phyloP scores from a whole-genome alignment of 805 yeast species.

The Suhomyces sp. region DNA sequence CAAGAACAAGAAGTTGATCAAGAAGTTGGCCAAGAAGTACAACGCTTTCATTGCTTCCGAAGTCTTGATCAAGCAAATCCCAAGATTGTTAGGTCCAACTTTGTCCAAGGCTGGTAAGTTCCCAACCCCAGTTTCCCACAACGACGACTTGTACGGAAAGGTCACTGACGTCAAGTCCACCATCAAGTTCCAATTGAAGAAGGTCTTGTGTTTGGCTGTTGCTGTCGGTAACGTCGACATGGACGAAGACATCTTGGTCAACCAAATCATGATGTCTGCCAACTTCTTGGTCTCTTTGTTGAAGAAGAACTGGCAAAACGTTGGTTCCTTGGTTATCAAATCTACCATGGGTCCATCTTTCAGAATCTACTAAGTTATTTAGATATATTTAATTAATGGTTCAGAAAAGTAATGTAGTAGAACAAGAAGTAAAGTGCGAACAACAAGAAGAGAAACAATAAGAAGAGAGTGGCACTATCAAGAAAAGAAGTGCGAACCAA shows the following conservation, averaged over 20 bases:
- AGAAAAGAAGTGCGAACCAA: too few species aligned
- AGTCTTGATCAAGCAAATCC: slow-evolving; percentile 98
- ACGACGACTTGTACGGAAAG: slow-evolving; percentile 95
- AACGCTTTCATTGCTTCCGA: slow-evolving; percentile 99
- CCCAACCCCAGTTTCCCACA: slow-evolving; percentile 99
- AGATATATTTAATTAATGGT: not conserved
- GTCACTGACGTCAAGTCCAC: slow-evolving; percentile 97
- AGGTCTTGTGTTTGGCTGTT: slow-evolving; percentile 99
- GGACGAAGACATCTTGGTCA: slow-evolving; percentile 93
- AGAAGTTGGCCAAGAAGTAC: slow-evolving; percentile 99
- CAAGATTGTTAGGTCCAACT: slow-evolving; percentile 99
- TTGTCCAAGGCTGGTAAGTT: slow-evolving; percentile 99
- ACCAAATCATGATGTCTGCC: slow-evolving; percentile 97
- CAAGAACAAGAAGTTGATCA: slow-evolving; percentile 99
- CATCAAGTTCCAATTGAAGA: slow-evolving; percentile 99
- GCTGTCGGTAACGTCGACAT: slow-evolving; percentile 99
- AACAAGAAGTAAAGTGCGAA: too few species aligned
- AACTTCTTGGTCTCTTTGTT: slow-evolving; percentile 98
- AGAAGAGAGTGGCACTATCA: too few species aligned
- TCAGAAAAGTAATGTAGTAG: not conserved
- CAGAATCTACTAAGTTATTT: slow-evolving; percentile 85
- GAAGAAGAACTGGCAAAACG: slow-evolving; percentile 99
- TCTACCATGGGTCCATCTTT: slow-evolving; percentile 99
- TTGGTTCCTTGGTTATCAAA: slow-evolving; percentile 98
- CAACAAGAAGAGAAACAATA: too few species aligned